Percentiles rank a stretch among this genome's conserved stretches.
Evolutionary conservation across 306 rosid genomes (phyloP).

Genomic region (Quercus gilva): DNA sequence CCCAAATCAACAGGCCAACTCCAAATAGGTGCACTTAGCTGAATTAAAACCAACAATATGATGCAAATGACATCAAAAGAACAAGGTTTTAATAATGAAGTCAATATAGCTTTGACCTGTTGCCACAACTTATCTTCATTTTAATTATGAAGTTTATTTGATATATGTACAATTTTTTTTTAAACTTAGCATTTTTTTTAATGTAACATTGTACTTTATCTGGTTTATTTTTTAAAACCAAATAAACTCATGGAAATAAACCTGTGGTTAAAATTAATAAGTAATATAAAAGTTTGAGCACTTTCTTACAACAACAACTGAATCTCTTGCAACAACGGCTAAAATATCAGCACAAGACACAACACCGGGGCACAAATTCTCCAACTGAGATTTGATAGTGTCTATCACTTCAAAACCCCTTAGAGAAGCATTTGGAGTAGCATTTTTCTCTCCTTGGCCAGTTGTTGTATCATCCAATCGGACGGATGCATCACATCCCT

Average conservation of each 20-base stretch:
- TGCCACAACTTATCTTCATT: no score
- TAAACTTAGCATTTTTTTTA: no score
- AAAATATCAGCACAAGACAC: conserved; percentile 72
- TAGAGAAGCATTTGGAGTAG: conserved; percentile 45
- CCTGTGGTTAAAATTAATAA: no score
- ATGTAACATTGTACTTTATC: no score
- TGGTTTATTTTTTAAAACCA: no score
- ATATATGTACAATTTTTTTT: no score
- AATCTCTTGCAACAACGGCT: not conserved
- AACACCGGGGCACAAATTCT: conserved; percentile 44
- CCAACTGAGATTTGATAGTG: conserved; percentile 50
- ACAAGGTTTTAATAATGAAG: no score
- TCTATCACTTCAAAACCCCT: conserved; percentile 62
- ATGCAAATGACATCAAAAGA: not conserved
- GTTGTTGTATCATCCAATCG: conserved; percentile 50
- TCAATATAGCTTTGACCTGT: no score
- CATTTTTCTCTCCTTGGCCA: conserved; percentile 49
- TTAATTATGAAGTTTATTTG: no score
- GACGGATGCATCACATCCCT: conserved; percentile 78
- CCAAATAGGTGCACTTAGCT: conserved; percentile 50
- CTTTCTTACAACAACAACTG: not conserved
- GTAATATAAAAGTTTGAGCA: no score
- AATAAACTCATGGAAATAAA: no score
- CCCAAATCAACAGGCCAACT: conserved; percentile 54
- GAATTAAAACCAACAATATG: not conserved